A percentile compares a stretch with the other conserved stretches of the same genome.
phyloP scores from a whole-genome alignment of 768 basidiomycete species.

The Russula emetica region DNA sequence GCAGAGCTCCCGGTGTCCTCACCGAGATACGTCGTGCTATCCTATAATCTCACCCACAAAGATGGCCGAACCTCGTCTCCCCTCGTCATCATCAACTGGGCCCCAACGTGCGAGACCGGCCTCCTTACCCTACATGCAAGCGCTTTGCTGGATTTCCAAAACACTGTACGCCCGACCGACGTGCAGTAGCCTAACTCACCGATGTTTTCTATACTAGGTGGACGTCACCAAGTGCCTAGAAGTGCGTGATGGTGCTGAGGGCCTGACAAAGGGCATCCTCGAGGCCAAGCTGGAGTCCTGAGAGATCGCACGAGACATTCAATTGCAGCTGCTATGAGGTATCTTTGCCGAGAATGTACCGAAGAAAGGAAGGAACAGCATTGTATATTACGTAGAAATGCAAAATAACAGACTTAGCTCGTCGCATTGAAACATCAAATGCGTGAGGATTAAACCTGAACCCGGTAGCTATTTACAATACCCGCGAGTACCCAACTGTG shows the following conservation, averaged over 20 bases:
- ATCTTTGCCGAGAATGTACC: background rate
- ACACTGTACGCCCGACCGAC: slow-evolving; percentile 43
- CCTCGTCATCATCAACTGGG: slow-evolving; percentile 85
- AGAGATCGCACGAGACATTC: slow-evolving; percentile 2
- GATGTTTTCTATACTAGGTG: slow-evolving; percentile 43
- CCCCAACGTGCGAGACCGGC: slow-evolving; percentile 73
- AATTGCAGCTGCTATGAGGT: background rate
- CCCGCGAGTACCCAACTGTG: slow-evolving; percentile 77
- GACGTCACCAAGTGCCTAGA: slow-evolving; percentile 79
- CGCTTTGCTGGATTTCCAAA: slow-evolving; percentile 74
- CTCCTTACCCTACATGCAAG: slow-evolving; percentile 77
- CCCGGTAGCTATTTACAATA: slow-evolving; percentile 50
- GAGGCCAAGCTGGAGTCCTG: slow-evolving; percentile 50
- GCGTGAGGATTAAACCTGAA: background rate
- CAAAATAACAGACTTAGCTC: background rate
- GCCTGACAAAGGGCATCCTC: slow-evolving; percentile 67
- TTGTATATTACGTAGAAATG: slow-evolving; percentile 11
- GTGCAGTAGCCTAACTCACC: background rate
- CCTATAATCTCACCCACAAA: slow-evolving; percentile 71
- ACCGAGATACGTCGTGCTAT: slow-evolving; percentile 81
- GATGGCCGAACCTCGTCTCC: slow-evolving; percentile 87
- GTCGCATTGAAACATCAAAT: background rate
- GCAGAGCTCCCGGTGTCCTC: slow-evolving; percentile 83
- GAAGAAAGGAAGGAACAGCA: background rate
- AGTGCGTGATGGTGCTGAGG: slow-evolving; percentile 74